phyloP scores from a whole-genome alignment of 176 grass and related monocot genomes.

The Musa troglodytarum region DNA sequence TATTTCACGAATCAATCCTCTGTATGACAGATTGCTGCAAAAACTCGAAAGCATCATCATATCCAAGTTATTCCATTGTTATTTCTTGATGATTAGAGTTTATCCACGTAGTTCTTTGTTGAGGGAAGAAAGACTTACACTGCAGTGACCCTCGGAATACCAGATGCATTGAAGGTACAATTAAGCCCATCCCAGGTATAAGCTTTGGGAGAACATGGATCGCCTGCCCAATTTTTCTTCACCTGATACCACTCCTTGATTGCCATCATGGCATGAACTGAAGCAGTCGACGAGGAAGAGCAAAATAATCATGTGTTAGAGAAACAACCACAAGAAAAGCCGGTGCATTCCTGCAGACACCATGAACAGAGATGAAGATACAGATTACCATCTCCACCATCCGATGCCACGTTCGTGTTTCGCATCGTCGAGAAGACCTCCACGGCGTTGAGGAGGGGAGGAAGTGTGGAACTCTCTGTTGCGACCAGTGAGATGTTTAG shows the following conservation, averaged over 20 bases:
- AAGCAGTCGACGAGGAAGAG: not conserved
- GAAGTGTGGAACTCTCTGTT: not conserved
- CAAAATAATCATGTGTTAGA: not conserved
- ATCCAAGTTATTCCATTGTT: not conserved
- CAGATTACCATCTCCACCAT: not conserved
- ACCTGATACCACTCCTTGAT: conserved; percentile 9
- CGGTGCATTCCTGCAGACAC: not conserved
- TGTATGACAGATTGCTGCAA: conserved; percentile 17
- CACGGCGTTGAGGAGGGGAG: not conserved
- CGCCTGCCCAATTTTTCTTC: conserved; percentile 4
- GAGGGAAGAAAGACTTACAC: not conserved
- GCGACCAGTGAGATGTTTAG: not conserved
- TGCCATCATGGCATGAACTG: not conserved
- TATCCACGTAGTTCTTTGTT: too few species aligned
- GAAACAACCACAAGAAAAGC: not conserved
- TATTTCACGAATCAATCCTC: conserved; percentile 1
- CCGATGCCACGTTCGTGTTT: not conserved
- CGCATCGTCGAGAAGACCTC: not conserved
- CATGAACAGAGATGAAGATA: not conserved
- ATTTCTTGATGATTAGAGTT: not conserved
- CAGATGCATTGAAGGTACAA: not conserved
- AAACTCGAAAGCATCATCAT: not conserved
- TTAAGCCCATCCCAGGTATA: conserved; percentile 5
- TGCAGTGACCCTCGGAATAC: not conserved
- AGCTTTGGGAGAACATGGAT: conserved; percentile 5